Percentiles rank a stretch among this genome's conserved stretches.
Evolutionary conservation across 78 protist genomes (phyloP).

Genomic region (Dictyostelium discoideum): dicty_2.7 NC_007091.3:2153001-2153500

Average conservation of each 20-base stretch:
- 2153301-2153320: conserved; percentile 90
- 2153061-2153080: conserved; percentile 98
- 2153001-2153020: conserved; percentile 45
- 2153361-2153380: conserved; percentile 88
- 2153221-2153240: conserved; percentile 92
- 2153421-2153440: conserved; percentile 87
- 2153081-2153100: conserved; percentile 94
- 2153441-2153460: conserved; percentile 86
- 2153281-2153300: conserved; percentile 88
- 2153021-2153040: background rate
- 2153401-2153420: conserved; percentile 45
- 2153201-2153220: conserved; percentile 95
- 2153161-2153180: conserved; percentile 92
- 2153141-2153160: conserved; percentile 88
- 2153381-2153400: conserved; percentile 66
- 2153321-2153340: conserved; percentile 30
- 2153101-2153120: conserved; percentile 91
- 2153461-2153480: conserved; percentile 95
- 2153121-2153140: conserved; percentile 78
- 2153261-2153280: conserved; percentile 94
- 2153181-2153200: conserved; percentile 94
- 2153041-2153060: conserved; percentile 93
- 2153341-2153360: conserved; percentile 81
- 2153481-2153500: conserved; percentile 97
- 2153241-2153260: conserved; percentile 99